A percentile compares a stretch with the other conserved stretches of the same genome.
phyloP scores from a whole-genome alignment of 2,329 filamentous ascomycete species.

The Diplocarpon rosae region DNA sequence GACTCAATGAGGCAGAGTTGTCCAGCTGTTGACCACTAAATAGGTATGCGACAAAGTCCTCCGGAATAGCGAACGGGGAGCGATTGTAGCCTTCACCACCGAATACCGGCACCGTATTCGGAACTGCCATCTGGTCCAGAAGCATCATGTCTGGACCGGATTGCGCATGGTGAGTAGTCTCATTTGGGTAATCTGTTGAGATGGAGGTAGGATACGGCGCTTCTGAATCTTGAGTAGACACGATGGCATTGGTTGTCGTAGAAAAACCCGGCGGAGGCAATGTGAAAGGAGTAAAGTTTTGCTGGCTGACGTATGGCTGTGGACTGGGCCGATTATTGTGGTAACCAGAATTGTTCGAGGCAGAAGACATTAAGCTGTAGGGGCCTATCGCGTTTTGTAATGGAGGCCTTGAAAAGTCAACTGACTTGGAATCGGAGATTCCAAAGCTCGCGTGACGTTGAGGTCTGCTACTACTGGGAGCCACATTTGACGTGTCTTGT shows the following conservation, averaged over 20 bases:
- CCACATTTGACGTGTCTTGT: constrained; percentile 14
- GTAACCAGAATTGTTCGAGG: constrained; percentile 35
- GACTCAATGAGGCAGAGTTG: constrained; percentile 40
- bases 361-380: constrained; percentile 44
- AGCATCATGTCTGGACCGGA: constrained; percentile 42
- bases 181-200: constrained; percentile 24
- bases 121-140: constrained; percentile 50
- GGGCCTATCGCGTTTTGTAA: constrained; percentile 37
- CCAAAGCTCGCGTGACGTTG: constrained; percentile 26
- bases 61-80: constrained; percentile 76
- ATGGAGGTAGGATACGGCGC: constrained; percentile 23
- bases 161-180: constrained; percentile 28
- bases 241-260: constrained; percentile 28
- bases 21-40: constrained; percentile 59
- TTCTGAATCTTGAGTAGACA: constrained; percentile 22
- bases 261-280: constrained; percentile 50
- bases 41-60: constrained; percentile 77
- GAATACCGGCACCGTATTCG: constrained; percentile 74
- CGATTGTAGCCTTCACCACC: constrained; percentile 74
- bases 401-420: constrained; percentile 34
- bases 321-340: constrained; percentile 35
- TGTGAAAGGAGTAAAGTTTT: constrained; percentile 51
- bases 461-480: constrained; percentile 10
- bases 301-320: constrained; percentile 43
- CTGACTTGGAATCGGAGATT: constrained; percentile 21